These are phyloP conservation scores for Yamadazyma takamatsuzukensis DNA, from an alignment of 805 yeast species.

Conservation along the genomic window DNA sequence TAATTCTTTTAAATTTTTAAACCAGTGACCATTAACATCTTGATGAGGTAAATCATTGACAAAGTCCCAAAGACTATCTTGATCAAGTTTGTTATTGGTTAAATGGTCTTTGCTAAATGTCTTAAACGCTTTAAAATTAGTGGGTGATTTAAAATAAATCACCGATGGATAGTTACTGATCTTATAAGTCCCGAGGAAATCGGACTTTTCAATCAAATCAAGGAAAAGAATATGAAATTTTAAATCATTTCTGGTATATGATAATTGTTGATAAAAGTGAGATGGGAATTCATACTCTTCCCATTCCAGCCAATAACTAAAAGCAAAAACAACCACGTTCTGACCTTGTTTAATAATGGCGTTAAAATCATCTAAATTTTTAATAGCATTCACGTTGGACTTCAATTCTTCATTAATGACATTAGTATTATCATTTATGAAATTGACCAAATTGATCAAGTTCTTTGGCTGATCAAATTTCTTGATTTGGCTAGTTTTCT, in stretches of 20 bases:
- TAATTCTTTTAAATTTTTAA: slow-evolving; percentile 10
- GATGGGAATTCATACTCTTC: slow-evolving; percentile 25
- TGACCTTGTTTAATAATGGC: no score
- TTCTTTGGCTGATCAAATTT: slow-evolving; percentile 25
- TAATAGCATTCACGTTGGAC: slow-evolving; percentile 13
- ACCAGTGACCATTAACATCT: slow-evolving; percentile 18
- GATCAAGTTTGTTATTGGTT: slow-evolving; percentile 5
- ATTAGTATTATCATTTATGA: slow-evolving; percentile 16
- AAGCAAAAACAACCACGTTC: slow-evolving; percentile 23
- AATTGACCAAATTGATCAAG: slow-evolving; percentile 18
- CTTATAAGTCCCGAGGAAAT: slow-evolving; percentile 19
- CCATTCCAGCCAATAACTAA: slow-evolving; percentile 26
- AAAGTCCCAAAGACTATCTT: slow-evolving; percentile 8
- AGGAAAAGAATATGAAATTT: slow-evolving; percentile 24
- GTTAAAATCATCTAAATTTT: slow-evolving; percentile 4
- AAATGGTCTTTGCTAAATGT: slow-evolving; percentile 15
- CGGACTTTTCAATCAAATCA: slow-evolving; percentile 15
- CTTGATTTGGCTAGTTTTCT: slow-evolving; percentile 36
- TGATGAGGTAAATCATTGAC: slow-evolving; percentile 14
- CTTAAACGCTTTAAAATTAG: slow-evolving; percentile 19
- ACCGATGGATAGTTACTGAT: slow-evolving; percentile 31
- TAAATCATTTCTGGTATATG: slow-evolving; percentile 13
- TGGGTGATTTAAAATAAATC: slow-evolving; percentile 24
- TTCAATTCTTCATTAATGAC: slow-evolving; percentile 17
- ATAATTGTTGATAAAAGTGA: slow-evolving; percentile 33